Evolutionary conservation across 495 filamentous ascomycete species (phyloP), one percentile per base, ranked within the genome.

Genomic region (Trichocladium antarcticum): DNA sequence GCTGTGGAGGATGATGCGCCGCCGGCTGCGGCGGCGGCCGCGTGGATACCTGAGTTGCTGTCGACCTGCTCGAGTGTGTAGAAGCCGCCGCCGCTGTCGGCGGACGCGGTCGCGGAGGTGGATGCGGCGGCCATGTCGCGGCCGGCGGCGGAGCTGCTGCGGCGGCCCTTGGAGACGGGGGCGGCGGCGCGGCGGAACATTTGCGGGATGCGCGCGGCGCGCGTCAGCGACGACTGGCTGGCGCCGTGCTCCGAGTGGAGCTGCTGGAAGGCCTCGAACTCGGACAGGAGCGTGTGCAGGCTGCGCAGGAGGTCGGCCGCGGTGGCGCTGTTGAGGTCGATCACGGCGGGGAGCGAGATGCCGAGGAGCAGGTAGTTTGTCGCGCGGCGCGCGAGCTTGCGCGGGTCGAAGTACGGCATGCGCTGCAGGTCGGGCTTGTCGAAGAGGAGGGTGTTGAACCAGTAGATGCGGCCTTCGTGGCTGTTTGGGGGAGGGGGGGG

Each of bases 391-490:
- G 83, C 81, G 27, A 95, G 80, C 59, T 88, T 90, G 54, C 80
- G 79, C 21, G 77, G 64, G 54, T 92, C 83, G 57, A 94, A 89
- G 64, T 88, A 94, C 24, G 93, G 82, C 63, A 95, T 79, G 51
- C 79, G 83, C 27, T 76, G 67, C 27, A 97, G 74, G 62, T 95
- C 87, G 20, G 78, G 64, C 54, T 87, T 87, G 51, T 85, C 82
- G 65, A 95, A 95, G 63, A 92, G 81, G 37, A 96, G 76, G 0
- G 92, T 93, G 67, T 95, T 95, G 67, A 95, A 95, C 89, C 90
- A 97, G 70, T 95, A 96, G 19, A 95, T 81, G 43, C 84, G 83
- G 41, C 93, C 90, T 69, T 94, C 87, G 55, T 95, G 85, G 19
- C 88, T 95, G 57, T 31, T 29, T 3, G 39, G 51, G 27, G 43